Conservation (phyloP, 1,284 basidiomycete species). For the Garcileccinum viscosum region DNA sequence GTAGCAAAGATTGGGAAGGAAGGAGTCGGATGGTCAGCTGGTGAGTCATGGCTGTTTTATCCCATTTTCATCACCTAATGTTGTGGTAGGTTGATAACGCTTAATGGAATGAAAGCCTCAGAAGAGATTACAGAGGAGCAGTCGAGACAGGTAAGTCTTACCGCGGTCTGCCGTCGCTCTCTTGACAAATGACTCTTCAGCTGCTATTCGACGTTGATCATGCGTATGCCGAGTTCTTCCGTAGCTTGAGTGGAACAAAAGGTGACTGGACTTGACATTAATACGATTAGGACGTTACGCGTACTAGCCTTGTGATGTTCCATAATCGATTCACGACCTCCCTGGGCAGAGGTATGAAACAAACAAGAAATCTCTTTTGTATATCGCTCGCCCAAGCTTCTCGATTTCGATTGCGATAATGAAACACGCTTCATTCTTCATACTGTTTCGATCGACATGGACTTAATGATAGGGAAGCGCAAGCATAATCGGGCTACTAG, state of each 20-base stretch:
- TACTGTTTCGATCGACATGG: neutral
- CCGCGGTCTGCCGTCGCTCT: neutral
- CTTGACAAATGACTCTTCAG: slow-evolving; percentile 46
- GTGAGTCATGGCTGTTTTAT: slow-evolving; percentile 50
- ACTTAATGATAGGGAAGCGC: neutral
- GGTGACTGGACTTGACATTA: slow-evolving; percentile 32
- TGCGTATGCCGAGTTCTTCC: slow-evolving; percentile 96
- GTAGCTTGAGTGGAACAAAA: slow-evolving; percentile 68
- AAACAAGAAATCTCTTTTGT: neutral
- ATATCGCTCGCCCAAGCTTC: too few relatives aligned
- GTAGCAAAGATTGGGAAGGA: slow-evolving; percentile 93
- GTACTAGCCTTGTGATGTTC: neutral
- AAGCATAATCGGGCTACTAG: too few relatives aligned
- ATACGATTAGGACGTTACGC: neutral
- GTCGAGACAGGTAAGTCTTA: slow-evolving; percentile 76
- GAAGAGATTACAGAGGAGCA: slow-evolving; percentile 98
- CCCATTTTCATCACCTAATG: neutral
- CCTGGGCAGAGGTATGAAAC: neutral
- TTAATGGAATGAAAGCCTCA: slow-evolving; percentile 97
- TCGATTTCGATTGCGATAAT: too few relatives aligned
- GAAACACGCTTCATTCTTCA: neutral
- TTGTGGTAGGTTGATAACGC: slow-evolving; percentile 82
- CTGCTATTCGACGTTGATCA: slow-evolving; percentile 96
- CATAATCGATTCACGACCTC: neutral
- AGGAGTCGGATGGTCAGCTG: slow-evolving; percentile 92